Evolutionary conservation across 1,284 basidiomycete species (phyloP).

Genomic region (Cryptococcus sp.): DNA sequence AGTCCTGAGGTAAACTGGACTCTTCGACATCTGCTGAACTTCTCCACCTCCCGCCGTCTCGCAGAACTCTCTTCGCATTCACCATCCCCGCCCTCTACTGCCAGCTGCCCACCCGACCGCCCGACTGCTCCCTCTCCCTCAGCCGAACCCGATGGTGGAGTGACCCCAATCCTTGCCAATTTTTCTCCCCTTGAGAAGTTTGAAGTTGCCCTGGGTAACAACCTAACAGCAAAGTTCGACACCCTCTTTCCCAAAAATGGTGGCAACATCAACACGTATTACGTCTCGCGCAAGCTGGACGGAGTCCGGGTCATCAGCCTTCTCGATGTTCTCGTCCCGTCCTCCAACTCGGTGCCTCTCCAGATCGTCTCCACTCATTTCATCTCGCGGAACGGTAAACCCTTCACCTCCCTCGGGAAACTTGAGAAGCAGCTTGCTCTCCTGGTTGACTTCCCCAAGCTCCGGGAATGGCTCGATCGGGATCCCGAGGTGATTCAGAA

Average conservation of each 20-base stretch:
- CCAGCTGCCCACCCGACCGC: not conserved
- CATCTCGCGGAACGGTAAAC: slow-evolving; percentile 37
- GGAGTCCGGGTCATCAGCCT: slow-evolving; percentile 41
- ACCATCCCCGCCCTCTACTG: not conserved
- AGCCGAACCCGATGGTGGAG: not conserved
- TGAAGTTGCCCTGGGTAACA: slow-evolving; percentile 38
- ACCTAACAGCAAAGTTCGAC: slow-evolving; percentile 24
- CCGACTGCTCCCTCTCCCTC: not conserved
- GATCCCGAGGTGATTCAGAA: slow-evolving; percentile 14
- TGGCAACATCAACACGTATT: slow-evolving; percentile 26
- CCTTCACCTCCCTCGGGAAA: slow-evolving; percentile 30
- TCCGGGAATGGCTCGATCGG: slow-evolving; percentile 17
- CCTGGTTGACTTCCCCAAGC: slow-evolving; percentile 13
- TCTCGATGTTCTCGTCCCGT: slow-evolving; percentile 33
- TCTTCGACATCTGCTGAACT: not conserved
- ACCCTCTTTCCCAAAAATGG: slow-evolving; percentile 14
- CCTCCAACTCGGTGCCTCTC: not conserved
- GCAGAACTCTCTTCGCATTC: not conserved
- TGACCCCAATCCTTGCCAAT: slow-evolving; percentile 12
- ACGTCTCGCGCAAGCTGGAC: slow-evolving; percentile 46
- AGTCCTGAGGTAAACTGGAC: not conserved
- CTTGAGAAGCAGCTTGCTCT: slow-evolving; percentile 24
- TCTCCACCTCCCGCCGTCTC: no score
- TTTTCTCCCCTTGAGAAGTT: slow-evolving; percentile 15
- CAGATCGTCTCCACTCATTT: slow-evolving; percentile 18